Percentiles rank a stretch among this genome's conserved stretches.
Evolutionary conservation across 78 protist genomes (phyloP).

Genomic region (Dictyostelium citrinum): DNA sequence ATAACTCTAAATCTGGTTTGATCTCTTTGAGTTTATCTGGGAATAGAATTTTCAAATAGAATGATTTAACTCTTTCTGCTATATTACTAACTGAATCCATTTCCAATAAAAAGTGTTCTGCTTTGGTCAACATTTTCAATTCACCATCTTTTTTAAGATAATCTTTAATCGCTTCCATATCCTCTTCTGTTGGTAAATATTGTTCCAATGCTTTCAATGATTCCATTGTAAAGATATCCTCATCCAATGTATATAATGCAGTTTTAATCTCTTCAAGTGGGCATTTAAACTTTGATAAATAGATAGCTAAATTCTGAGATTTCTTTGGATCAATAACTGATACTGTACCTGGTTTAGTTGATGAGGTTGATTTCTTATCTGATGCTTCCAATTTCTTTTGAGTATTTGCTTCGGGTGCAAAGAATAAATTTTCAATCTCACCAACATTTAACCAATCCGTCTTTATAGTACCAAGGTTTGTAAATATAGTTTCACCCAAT

Average conservation of each 20-base stretch:
- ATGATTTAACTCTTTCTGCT: constrained; percentile 43
- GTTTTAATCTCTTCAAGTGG: constrained; percentile 52
- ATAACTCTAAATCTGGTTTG: constrained; percentile 59
- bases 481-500: constrained; percentile 54
- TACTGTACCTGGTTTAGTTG: constrained; percentile 72
- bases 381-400: not conserved
- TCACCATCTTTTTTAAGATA: constrained; percentile 52
- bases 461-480: constrained; percentile 28
- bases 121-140: constrained; percentile 34
- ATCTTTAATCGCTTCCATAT: constrained; percentile 66
- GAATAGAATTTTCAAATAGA: constrained; percentile 30
- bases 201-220: constrained; percentile 29
- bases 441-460: constrained; percentile 51
- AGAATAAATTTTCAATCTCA: constrained; percentile 69
- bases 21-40: constrained; percentile 69
- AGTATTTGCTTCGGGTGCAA: constrained; percentile 18
- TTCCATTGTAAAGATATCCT: constrained; percentile 47
- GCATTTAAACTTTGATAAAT: constrained; percentile 65
- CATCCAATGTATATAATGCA: constrained; percentile 54
- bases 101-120: constrained; percentile 58
- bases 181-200: constrained; percentile 72
- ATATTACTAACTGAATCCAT: constrained; percentile 30
- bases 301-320: constrained; percentile 77
- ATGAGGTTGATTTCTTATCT: not conserved
- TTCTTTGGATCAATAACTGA: constrained; percentile 65